A percentile compares a stretch with the other conserved stretches of the same genome.
Evolutionary conservation across 192 early-diverging fungal species (phyloP).

Genomic region (Coemansia sp.): DNA sequence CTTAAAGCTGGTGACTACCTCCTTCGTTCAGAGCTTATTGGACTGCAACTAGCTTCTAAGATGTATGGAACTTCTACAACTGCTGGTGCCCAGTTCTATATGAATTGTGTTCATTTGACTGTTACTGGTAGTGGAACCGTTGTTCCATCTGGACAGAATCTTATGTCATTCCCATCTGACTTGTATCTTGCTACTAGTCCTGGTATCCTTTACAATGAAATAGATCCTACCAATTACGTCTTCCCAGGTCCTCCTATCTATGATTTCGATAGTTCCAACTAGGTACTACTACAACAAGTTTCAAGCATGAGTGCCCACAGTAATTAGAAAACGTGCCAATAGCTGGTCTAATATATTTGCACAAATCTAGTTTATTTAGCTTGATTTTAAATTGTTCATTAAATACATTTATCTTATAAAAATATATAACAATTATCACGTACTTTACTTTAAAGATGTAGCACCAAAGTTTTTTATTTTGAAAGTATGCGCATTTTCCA

Average conservation of each 20-base stretch:
- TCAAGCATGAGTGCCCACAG: too few relatives aligned
- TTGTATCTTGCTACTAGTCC: neutral
- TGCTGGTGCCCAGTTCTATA: slow-evolving; percentile 6
- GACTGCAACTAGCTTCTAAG: neutral
- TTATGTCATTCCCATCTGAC: neutral
- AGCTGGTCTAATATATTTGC: slow-evolving; percentile 1
- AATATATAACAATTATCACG: too few relatives aligned
- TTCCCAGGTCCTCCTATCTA: neutral
- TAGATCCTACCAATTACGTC: neutral
- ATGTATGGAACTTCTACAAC: neutral
- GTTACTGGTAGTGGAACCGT: neutral
- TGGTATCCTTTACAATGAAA: slow-evolving; percentile 1
- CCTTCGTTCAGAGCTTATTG: slow-evolving; percentile 5
- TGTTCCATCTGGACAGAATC: neutral
- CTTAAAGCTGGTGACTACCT: slow-evolving; percentile 2
- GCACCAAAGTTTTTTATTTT: too few relatives aligned
- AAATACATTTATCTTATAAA: too few relatives aligned
- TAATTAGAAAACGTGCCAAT: too few relatives aligned
- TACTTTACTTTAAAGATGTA: too few relatives aligned
- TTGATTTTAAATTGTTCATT: neutral
- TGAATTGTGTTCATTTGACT: slow-evolving; percentile 3
- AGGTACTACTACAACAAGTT: neutral
- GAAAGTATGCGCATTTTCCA: too few relatives aligned
- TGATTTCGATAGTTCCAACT: neutral
- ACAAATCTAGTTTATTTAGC: neutral